Evolutionary conservation across 495 filamentous ascomycete species (phyloP).

Genomic region (Aspergillus egyptiacus): DNA sequence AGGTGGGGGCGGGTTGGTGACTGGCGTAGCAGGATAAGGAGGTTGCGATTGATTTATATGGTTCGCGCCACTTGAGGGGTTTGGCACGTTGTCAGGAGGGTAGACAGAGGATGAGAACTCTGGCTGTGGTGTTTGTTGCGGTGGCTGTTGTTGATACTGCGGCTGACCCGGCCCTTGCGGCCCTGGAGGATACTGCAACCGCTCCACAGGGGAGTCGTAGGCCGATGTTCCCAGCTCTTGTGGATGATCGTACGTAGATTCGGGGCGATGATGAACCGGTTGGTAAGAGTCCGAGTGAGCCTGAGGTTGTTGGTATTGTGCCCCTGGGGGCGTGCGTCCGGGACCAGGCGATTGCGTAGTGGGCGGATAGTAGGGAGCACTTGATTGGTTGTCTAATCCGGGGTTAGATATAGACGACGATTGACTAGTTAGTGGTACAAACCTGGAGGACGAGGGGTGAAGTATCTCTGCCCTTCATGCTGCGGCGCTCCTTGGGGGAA

Average conservation of each 20-base stretch:
- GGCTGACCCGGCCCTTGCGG: slow-evolving; percentile 35
- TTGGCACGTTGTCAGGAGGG: slow-evolving; percentile 48
- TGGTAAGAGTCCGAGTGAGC: slow-evolving; percentile 38
- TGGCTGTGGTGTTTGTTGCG: slow-evolving; percentile 26
- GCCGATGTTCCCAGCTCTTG: slow-evolving; percentile 81
- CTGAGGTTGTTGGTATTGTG: slow-evolving; percentile 29
- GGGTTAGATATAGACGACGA: slow-evolving; percentile 10
- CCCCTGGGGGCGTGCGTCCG: slow-evolving; percentile 35
- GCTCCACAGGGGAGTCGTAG: slow-evolving; percentile 72
- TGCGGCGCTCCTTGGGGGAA: slow-evolving; percentile 44
- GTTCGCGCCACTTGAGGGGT: slow-evolving; percentile 25
- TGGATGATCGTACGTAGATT: slow-evolving; percentile 69
- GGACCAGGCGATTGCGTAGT: slow-evolving; percentile 42
- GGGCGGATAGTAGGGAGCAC: slow-evolving; percentile 34
- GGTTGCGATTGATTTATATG: slow-evolving; percentile 36
- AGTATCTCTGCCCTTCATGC: slow-evolving; percentile 64
- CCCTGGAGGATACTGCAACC: slow-evolving; percentile 42
- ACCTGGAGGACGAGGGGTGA: slow-evolving; percentile 56
- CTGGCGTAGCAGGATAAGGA: slow-evolving; percentile 40
- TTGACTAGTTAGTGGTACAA: slow-evolving; percentile 6
- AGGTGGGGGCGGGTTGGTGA: slow-evolving; percentile 44
- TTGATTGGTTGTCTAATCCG: slow-evolving; percentile 27
- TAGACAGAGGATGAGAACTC: slow-evolving; percentile 58
- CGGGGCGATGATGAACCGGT: slow-evolving; percentile 49
- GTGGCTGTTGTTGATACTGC: slow-evolving; percentile 36